phyloP scores from a whole-genome alignment of 139 green algal species.

The Chlamydomonas incerta region DNA sequence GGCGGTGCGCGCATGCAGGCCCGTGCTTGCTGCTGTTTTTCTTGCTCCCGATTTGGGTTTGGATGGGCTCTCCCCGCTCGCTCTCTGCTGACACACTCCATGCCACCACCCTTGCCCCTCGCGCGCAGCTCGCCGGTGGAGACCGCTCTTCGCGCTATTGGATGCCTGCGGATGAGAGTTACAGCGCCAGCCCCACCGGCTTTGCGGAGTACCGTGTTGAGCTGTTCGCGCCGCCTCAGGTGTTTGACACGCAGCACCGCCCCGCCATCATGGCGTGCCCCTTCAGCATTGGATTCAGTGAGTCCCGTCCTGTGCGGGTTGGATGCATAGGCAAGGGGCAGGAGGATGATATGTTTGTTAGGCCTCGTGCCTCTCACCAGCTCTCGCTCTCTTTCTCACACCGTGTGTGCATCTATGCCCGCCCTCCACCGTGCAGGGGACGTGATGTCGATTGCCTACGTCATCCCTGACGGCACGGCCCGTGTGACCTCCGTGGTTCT shows the following conservation, averaged over 20 bases:
- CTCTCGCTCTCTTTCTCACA: background rate
- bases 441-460: constrained; percentile 9
- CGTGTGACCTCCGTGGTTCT: constrained; percentile 42
- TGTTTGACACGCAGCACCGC: constrained; percentile 8
- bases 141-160: constrained; percentile 47
- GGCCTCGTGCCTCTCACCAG: no score
- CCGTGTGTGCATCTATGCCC: background rate
- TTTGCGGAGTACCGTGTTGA: constrained; percentile 51
- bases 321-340: no score
- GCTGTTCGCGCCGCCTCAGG: constrained; percentile 46
- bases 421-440: constrained; percentile 2
- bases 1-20: no score
- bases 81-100: no score
- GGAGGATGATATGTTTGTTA: no score
- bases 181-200: constrained; percentile 9
- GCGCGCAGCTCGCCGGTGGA: constrained; percentile 30
- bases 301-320: no score
- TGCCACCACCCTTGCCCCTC: no score
- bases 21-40: no score
- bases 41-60: no score
- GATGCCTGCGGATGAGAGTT: background rate
- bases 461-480: background rate
- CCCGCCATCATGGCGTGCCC: background rate
- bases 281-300: background rate
- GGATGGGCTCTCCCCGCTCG: no score